Percentiles rank a stretch among this genome's conserved stretches.
Evolutionary conservation across 495 filamentous ascomycete genomes (phyloP).

Genomic region (Talaromyces wortmannii): DNA sequence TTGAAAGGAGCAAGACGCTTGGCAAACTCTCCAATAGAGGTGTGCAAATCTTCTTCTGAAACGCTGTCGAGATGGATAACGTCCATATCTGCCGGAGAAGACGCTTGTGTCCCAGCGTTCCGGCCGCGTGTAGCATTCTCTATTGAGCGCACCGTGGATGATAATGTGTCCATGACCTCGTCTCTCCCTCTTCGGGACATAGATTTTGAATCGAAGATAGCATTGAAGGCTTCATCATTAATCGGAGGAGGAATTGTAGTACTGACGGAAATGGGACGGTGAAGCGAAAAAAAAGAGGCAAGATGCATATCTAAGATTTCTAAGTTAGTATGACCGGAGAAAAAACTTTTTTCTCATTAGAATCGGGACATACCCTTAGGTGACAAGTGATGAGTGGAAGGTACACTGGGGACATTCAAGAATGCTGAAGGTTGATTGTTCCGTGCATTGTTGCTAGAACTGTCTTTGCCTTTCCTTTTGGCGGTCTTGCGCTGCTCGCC

Average conservation of each 20-base stretch:
- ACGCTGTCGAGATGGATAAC: conserved; percentile 19
- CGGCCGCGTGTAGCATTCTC: conserved; percentile 51
- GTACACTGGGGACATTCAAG: conserved; percentile 70
- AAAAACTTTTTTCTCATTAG: conserved; percentile 5
- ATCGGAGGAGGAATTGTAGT: conserved; percentile 67
- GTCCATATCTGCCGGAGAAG: conserved; percentile 29
- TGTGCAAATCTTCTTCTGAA: conserved; percentile 26
- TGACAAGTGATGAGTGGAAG: conserved; percentile 72
- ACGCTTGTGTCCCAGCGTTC: conserved; percentile 36
- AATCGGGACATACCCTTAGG: conserved; percentile 52
- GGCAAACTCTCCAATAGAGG: conserved; percentile 45
- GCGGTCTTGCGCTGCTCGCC: background rate
- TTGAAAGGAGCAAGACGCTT: conserved; percentile 67
- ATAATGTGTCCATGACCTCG: conserved; percentile 75
- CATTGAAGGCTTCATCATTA: conserved; percentile 65
- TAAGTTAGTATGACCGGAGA: conserved; percentile 1
- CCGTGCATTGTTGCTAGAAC: conserved; percentile 26
- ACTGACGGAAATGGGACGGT: conserved; percentile 88
- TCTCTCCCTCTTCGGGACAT: conserved; percentile 43
- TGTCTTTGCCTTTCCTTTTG: conserved; percentile 1
- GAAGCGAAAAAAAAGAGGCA: conserved; percentile 91
- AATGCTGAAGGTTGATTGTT: conserved; percentile 33
- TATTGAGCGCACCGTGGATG: conserved; percentile 62
- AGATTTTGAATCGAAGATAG: conserved; percentile 60
- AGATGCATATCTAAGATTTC: conserved; percentile 63